Base-by-base conservation (phyloP, 2,329 filamentous ascomycete species). In the Fusarium penzigii region DNA sequence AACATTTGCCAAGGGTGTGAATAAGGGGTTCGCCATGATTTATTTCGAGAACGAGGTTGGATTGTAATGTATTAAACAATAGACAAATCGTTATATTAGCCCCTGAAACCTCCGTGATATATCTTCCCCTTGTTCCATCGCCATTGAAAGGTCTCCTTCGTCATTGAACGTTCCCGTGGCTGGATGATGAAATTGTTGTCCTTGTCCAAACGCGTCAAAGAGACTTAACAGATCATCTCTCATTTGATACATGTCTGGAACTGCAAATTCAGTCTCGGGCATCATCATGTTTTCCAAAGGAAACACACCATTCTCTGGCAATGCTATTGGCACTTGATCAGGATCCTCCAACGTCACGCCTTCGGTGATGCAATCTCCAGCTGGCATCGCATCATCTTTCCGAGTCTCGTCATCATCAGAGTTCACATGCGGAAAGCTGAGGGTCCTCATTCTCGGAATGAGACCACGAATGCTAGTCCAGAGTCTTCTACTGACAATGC, bases 21-120 rank as follows among this genome's bases (percentile, higher is more conserved):
- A 71, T 9, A 53, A 69, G 39, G 70, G 68, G 2, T 61, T 77
- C 3, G 79, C 82, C 38, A 86, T 81, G 63, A 82, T 83, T 40
- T 80, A 72, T 59, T 79, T 85, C 8, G 66, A 72, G 50, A 67
- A 65, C 42, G 53, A 48, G 42, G 39, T 53, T 2, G 43, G 45
- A 46, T 46, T 48, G 39, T 48, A 49, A 29, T 29, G 40, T 17
- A 41, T 32, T 44, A 36, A 39, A 49, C 29, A 5, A 49, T 36
- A 5, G 38, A 47, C 39, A 38, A 17, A 39, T 13, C 36, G 9
- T 41, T 39, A 63, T 42, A 72, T 68, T 7, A 72, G 41, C 0
- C 68, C 68, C 41, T 70, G 67, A 20, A 72, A 70, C 6, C 64
- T 58, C 36, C 68, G 49, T 17, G 69, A 65, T 36, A 71, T 68